A percentile compares a stretch with the other conserved stretches of the same genome.
These are phyloP conservation scores for Globisporangium nunn DNA, from an alignment of 352 stramenopile species.

Conservation along the genomic window DNA sequence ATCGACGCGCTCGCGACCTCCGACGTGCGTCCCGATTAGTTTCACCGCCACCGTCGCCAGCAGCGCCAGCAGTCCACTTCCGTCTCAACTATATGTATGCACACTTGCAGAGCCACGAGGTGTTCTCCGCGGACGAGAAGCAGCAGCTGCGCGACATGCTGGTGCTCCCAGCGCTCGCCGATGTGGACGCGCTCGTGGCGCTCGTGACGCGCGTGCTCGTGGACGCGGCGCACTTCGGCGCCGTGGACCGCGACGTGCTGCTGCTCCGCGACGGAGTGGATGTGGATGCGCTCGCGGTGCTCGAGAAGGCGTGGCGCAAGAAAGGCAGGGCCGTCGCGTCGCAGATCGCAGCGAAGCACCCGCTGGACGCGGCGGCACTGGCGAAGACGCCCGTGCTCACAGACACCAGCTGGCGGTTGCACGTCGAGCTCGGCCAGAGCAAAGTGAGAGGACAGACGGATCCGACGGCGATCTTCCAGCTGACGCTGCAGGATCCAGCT, in stretches of 20 bases:
- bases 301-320: slow-evolving; percentile 62
- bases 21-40: slow-evolving; percentile 14
- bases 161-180: slow-evolving; percentile 15
- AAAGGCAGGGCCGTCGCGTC: slow-evolving; percentile 19
- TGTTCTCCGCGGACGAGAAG: slow-evolving; percentile 43
- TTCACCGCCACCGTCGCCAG: not conserved
- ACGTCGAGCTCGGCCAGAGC: slow-evolving; percentile 47
- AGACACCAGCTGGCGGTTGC: slow-evolving; percentile 40
- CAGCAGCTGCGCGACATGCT: slow-evolving; percentile 41
- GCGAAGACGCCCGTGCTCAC: slow-evolving; percentile 13
- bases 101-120: slow-evolving; percentile 9
- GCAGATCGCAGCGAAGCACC: slow-evolving; percentile 10
- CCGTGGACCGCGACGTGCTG: slow-evolving; percentile 26
- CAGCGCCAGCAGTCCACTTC: not conserved
- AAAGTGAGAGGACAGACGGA: slow-evolving; percentile 30
- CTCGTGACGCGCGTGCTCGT: slow-evolving; percentile 25
- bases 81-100: not conserved
- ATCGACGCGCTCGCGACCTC: slow-evolving; percentile 36
- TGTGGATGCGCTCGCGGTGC: slow-evolving; percentile 16
- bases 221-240: slow-evolving; percentile 36
- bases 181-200: slow-evolving; percentile 35
- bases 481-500: slow-evolving; percentile 20
- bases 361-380: slow-evolving; percentile 4
- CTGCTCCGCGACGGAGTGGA: slow-evolving; percentile 13
- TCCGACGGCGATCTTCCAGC: slow-evolving; percentile 47